Base-by-base conservation (phyloP, 2,329 filamentous ascomycete genomes). In the Blastomyces parvus region DNA sequence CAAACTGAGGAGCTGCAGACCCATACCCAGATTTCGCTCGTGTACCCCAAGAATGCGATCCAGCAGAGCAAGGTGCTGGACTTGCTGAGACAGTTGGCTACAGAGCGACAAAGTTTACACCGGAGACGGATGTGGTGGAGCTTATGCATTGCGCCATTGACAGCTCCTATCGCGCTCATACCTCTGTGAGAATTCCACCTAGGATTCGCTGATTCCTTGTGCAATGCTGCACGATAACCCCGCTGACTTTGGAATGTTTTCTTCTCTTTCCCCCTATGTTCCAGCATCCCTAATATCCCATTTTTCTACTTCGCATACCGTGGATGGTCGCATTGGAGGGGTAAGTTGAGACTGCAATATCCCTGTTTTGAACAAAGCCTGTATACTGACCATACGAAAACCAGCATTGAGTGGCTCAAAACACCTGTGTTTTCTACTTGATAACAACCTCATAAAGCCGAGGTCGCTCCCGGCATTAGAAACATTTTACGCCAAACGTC, bases 301-400 rank as follows among this genome's bases (percentile, higher is more conserved):
- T 97, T 97, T 81, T 97, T 97, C 80, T 99, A 97, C 75, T 84
- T 97, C 50, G 85, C 85, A 22, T 99, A 95, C 79, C 85, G 94
- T 67, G 79, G 91, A 33, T 97, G 89, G 88, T 95, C 90, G 25
- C 91, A 96, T 76, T 96, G 89, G 86, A 85, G 88, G 76, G 81
- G 81, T 82, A 30, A 46, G 48, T 38, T 56, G 30, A 6, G 30
- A 30, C 19, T 9, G 2, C 9, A 19, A 56, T 13, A 38, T 55
- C 4, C 33, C 6, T 2, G 36, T 38, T 38, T 64, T 13, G 17
- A 25, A 42, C 71, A 73, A 67, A 42, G 5, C n/a, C n/a, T 66
- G 64, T 69, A 46, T 62, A 50, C 36, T 64, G 30, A 64, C 64
- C 27, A 36, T 40, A 57, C 59, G 67, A 55, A 70, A 48, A 4